A percentile compares a stretch with the other conserved stretches of the same genome.
These are phyloP conservation scores for Spizellomyces sp. DNA, from an alignment of 192 early-diverging fungal genomes.

Conservation along the genomic window DNA sequence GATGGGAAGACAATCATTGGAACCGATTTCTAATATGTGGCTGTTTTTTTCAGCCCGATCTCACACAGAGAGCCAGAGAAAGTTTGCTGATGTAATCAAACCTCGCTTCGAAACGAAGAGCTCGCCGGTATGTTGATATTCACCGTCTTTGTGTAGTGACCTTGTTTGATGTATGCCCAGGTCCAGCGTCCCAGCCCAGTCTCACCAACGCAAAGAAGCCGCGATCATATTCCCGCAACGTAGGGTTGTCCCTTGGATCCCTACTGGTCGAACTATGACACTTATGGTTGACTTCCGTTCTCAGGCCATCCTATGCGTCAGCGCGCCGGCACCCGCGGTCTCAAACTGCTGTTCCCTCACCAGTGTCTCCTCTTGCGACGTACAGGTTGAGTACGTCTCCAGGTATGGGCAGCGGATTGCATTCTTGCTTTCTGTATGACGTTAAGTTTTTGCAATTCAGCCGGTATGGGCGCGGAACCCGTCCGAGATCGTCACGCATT, in stretches of 20 bases:
- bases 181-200: too few relatives aligned
- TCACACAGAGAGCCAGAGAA: neutral
- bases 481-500: constrained; percentile 18
- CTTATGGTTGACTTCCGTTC: too few relatives aligned
- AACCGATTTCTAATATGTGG: too few relatives aligned
- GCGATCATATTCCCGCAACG: too few relatives aligned
- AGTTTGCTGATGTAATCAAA: constrained; percentile 8
- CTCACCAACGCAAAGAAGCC: too few relatives aligned
- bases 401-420: constrained; percentile 2
- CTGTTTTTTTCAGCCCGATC: too few relatives aligned
- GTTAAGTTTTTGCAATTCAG: neutral
- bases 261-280: too few relatives aligned
- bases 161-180: too few relatives aligned
- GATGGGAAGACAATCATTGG: neutral
- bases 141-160: too few relatives aligned
- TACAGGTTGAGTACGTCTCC: constrained; percentile 25
- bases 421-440: neutral
- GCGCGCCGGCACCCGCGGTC: neutral
- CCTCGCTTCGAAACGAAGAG: neutral
- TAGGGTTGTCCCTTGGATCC: too few relatives aligned
- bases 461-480: constrained; percentile 13
- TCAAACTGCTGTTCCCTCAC: neutral
- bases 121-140: too few relatives aligned
- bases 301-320: neutral
- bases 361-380: constrained; percentile 29